These are phyloP conservation scores for Cryptococcus maquisensis DNA, from an alignment of 1,284 basidiomycete species.

Conservation along the genomic window DNA sequence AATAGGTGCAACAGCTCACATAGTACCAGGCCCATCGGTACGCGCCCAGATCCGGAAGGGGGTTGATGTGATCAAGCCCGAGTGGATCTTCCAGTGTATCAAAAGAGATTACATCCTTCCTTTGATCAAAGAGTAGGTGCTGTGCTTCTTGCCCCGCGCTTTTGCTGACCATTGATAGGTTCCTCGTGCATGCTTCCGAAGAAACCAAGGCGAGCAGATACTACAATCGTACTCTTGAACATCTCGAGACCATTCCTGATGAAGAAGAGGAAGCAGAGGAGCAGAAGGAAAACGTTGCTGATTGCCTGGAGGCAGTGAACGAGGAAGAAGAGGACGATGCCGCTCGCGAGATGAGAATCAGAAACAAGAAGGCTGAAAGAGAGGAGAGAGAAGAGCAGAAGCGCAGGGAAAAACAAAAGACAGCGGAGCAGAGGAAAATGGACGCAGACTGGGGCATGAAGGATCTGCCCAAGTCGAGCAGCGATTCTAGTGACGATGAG, in stretches of 20 bases:
- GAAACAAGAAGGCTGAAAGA: constrained; percentile 4
- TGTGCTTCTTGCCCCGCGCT: background rate
- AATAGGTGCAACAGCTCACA: background rate
- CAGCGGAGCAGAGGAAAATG: constrained; percentile 11
- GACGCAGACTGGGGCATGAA: constrained; percentile 30
- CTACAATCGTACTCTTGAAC: constrained; percentile 32
- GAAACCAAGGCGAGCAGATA: constrained; percentile 31
- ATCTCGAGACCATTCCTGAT: constrained; percentile 34
- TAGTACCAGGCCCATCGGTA: constrained; percentile 33
- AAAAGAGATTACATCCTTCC: constrained; percentile 57
- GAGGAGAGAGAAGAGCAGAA: background rate
- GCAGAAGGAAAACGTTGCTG: constrained; percentile 33
- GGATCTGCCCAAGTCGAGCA: background rate
- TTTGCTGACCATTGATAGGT: constrained; percentile 19
- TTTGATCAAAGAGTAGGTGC: constrained; percentile 61
- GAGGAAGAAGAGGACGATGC: constrained; percentile 36
- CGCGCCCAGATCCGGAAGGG: constrained; percentile 53
- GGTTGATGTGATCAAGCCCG: constrained; percentile 68
- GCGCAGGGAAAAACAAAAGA: constrained; percentile 1
- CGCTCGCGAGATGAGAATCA: constrained; percentile 25
- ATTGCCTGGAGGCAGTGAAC: constrained; percentile 35
- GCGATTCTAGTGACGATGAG: too few species aligned
- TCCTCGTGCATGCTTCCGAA: constrained; percentile 43
- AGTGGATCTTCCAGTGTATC: constrained; percentile 78
- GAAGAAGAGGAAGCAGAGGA: constrained; percentile 24